Evolutionary conservation across 352 stramenopile genomes (phyloP).

Genomic region (Saprolegnia diclina): DNA sequence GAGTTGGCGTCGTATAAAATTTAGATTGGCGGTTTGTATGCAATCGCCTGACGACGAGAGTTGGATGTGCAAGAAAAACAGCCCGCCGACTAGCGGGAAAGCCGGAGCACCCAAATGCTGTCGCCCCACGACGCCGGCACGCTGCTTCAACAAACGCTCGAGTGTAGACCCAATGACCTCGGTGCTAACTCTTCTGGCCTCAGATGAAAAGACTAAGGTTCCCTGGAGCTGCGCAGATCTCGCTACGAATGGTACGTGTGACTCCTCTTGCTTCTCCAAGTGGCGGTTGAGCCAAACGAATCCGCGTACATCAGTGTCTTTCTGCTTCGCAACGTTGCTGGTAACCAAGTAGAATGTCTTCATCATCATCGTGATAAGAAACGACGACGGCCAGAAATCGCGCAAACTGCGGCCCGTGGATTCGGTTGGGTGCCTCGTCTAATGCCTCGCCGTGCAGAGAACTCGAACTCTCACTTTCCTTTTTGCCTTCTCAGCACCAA

Average conservation of each 20-base stretch:
- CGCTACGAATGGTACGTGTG: too few species aligned
- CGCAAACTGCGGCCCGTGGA: too few species aligned
- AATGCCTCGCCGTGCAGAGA: background rate
- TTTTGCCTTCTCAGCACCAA: background rate
- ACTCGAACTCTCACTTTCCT: slow-evolving; percentile 1
- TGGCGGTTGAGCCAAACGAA: too few species aligned
- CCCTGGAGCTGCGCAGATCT: too few species aligned
- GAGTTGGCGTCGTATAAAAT: slow-evolving; percentile 4
- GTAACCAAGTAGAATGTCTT: too few species aligned
- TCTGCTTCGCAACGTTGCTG: too few species aligned
- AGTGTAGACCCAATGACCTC: background rate
- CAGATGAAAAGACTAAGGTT: too few species aligned
- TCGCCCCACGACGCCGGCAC: background rate
- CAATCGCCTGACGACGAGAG: background rate
- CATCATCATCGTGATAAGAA: too few species aligned
- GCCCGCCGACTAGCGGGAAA: background rate
- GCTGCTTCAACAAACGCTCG: too few species aligned
- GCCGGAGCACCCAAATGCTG: background rate
- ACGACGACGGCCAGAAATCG: too few species aligned
- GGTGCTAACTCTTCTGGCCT: background rate
- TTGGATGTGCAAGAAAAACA: background rate
- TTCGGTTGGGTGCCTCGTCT: background rate
- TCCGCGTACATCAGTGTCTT: too few species aligned
- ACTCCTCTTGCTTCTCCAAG: too few species aligned
- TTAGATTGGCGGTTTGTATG: background rate